These are phyloP conservation scores for Aschersonia sp. DNA, from an alignment of 2,329 filamentous ascomycete species.

Conservation along the genomic window DNA sequence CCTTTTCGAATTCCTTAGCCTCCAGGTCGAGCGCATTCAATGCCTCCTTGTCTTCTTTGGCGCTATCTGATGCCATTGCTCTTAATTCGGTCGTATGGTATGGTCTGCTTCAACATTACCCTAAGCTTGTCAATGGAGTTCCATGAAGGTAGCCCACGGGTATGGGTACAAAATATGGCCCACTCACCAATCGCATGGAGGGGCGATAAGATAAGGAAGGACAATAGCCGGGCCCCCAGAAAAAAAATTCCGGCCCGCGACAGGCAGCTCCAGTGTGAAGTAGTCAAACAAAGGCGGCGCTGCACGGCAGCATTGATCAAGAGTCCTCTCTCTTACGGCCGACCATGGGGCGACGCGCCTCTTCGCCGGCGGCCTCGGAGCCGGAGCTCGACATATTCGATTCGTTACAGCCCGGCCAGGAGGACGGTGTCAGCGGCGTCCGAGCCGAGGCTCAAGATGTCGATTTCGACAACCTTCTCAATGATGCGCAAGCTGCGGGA, in stretches of 20 bases:
- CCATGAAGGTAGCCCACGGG: too few species aligned
- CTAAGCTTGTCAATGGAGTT: neutral
- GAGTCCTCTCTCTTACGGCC: neutral
- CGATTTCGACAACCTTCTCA: slow-evolving; percentile 47
- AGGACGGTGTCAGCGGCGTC: slow-evolving; percentile 28
- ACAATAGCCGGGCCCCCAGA: slow-evolving; percentile 12
- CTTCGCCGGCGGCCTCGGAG: slow-evolving; percentile 75
- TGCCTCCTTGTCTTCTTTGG: slow-evolving; percentile 53
- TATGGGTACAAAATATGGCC: too few species aligned
- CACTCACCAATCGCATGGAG: too few species aligned
- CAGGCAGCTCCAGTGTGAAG: too few species aligned
- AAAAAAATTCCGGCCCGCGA: slow-evolving; percentile 7
- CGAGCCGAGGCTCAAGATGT: slow-evolving; percentile 26
- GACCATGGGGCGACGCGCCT: slow-evolving; percentile 55
- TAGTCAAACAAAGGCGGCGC: too few species aligned
- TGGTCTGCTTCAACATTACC: neutral
- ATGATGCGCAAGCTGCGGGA: slow-evolving; percentile 26
- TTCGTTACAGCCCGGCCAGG: slow-evolving; percentile 53
- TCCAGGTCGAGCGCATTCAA: slow-evolving; percentile 72
- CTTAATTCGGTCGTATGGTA: neutral
- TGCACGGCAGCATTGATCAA: too few species aligned
- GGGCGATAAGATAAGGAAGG: slow-evolving; percentile 23
- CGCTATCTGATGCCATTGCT: slow-evolving; percentile 20
- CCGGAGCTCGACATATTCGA: slow-evolving; percentile 82
- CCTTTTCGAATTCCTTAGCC: slow-evolving; percentile 84